Conservation (phyloP, 169 alveolate genomes). For the Plasmodium chabaudi region DNA sequence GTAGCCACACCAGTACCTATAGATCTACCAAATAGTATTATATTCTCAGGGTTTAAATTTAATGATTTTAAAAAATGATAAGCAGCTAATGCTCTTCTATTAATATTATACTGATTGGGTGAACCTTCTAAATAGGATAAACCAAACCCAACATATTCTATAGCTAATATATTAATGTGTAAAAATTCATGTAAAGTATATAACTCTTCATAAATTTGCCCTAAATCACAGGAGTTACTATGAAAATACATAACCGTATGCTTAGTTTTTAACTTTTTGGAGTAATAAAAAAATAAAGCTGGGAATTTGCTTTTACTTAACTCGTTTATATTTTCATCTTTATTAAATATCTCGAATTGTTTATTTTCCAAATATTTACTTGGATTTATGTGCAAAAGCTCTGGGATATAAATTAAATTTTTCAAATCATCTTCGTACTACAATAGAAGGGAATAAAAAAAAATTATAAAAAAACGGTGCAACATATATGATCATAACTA, state of each 20-base stretch:
- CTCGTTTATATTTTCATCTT: constrained; percentile 68
- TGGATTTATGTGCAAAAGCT: constrained; percentile 39
- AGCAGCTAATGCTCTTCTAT: constrained; percentile 87
- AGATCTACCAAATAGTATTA: constrained; percentile 88
- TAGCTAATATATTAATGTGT: constrained; percentile 84
- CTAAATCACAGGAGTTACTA: constrained; percentile 90
- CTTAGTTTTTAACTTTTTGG: constrained; percentile 32
- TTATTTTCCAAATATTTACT: constrained; percentile 39
- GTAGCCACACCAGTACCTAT: constrained; percentile 92
- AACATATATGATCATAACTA: background rate
- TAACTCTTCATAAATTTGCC: constrained; percentile 87
- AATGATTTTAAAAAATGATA: constrained; percentile 84
- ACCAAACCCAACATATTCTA: constrained; percentile 90
- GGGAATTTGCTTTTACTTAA: constrained; percentile 56
- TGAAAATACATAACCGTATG: constrained; percentile 69
- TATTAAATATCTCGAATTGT: constrained; percentile 54
- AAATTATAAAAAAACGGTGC: background rate
- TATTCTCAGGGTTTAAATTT: constrained; percentile 82
- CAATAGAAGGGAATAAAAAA: background rate
- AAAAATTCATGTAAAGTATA: constrained; percentile 78
- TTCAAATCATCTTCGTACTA: constrained; percentile 63
- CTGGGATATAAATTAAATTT: constrained; percentile 55
- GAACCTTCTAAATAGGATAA: constrained; percentile 73
- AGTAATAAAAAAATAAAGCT: constrained; percentile 37
- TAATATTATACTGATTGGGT: constrained; percentile 81